Conservation (phyloP, 495 filamentous ascomycete genomes). For the Xylaria grammica region DNA sequence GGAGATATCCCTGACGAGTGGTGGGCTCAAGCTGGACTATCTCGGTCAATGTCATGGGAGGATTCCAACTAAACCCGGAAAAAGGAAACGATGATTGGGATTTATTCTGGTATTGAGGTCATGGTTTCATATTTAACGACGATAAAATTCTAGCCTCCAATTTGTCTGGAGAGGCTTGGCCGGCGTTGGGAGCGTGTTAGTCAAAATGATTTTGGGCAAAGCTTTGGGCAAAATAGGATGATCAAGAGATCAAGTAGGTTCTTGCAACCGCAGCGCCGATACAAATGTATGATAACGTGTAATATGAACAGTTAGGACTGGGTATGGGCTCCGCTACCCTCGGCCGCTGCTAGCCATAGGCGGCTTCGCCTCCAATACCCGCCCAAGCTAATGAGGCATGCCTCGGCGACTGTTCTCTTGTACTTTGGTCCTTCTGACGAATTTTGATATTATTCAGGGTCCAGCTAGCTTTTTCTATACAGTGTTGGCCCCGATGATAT, state of each 20-base stretch:
- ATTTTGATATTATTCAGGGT: not conserved
- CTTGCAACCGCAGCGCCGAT: not conserved
- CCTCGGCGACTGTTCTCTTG: not conserved
- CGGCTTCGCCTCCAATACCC: no score
- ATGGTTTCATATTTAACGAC: no score
- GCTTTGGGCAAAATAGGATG: slow-evolving; percentile 1
- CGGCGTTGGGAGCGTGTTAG: not conserved
- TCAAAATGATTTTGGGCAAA: not conserved
- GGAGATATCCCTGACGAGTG: slow-evolving; percentile 77
- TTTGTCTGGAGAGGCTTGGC: not conserved
- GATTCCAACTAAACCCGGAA: slow-evolving; percentile 28
- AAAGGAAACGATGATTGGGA: not conserved
- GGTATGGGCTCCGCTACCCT: not conserved
- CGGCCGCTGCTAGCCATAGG: not conserved
- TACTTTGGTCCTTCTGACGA: not conserved
- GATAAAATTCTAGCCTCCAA: not conserved
- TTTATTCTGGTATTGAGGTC: no score
- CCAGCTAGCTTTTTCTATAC: not conserved
- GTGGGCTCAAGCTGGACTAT: slow-evolving; percentile 76
- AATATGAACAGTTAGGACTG: slow-evolving; percentile 2
- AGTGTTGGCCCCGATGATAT: not conserved
- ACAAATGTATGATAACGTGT: slow-evolving; percentile 14
- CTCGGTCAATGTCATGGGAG: slow-evolving; percentile 59
- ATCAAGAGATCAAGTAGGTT: not conserved
- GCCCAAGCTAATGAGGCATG: no score